Base-by-base conservation (phyloP, 2,329 filamentous ascomycete species). In the Microdochium trichocladiopsis region DNA sequence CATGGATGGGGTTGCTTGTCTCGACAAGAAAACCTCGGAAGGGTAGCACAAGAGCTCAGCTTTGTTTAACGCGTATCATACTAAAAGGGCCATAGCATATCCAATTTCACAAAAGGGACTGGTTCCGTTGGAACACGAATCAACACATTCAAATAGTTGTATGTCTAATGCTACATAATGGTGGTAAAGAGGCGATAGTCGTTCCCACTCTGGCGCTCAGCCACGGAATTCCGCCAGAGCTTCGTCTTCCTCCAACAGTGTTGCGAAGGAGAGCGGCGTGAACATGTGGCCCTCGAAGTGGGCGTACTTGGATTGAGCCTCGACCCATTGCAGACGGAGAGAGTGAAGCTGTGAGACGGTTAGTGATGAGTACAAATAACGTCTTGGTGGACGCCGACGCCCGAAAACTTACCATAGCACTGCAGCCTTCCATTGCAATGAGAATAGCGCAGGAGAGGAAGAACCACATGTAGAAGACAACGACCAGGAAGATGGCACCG, bases 381-480 rank as follows among this genome's bases (percentile, higher is more conserved):
- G 24, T 21, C 48, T n/a, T 5, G 2, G 8, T 43, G 14, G 25
- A 21, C 21, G n/a, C n/a, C 5, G 24, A 45, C 12, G 21, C 21
- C 16, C 18, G 16, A 6, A 41, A 22, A 51, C 63, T 60, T 58
- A 67, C 64, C 88, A 91, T 91, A 56, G 88, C 88, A 69, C 83
- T 87, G 23, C 87, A 90, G 53, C 88, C 88, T 66, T 92, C 88
- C 88, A 91, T 92, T 56, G 89, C 80, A 63, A 88, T 88, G 53
- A 92, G 75, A 55, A 91, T 86, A 5, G 79, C 80, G 53, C 90
- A 80, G 1, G 86, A 90, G 51, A 97, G 81, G 63, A 84, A 82
- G 71, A 99, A 96, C 91, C 94, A 99, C 61, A 92, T 74, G 65
- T 82, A 87, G 74, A 97, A 97, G 48, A 86, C 83, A 50, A 88